phyloP scores from a whole-genome alignment of 192 early-diverging fungal genomes.

The Spizellomyces punctatus region DNA sequence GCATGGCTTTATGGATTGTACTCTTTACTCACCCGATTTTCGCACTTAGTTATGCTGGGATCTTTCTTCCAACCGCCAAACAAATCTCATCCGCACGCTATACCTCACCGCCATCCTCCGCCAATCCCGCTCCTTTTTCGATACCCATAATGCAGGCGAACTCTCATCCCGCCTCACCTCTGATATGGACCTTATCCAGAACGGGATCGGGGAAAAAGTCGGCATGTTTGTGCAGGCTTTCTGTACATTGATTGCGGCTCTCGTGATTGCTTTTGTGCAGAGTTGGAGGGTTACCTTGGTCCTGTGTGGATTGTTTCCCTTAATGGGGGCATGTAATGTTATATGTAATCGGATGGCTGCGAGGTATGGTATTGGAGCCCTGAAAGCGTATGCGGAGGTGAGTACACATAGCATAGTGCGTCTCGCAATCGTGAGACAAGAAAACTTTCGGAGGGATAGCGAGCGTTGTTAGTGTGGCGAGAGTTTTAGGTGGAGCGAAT shows the following conservation, averaged over 20 bases:
- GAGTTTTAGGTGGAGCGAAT: too few species aligned
- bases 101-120: slow-evolving; percentile 41
- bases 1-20: neutral
- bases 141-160: slow-evolving; percentile 47
- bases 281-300: slow-evolving; percentile 85
- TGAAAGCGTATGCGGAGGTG: slow-evolving; percentile 21
- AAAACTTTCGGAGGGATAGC: neutral
- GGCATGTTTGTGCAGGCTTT: slow-evolving; percentile 36
- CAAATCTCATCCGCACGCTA: slow-evolving; percentile 26
- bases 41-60: slow-evolving; percentile 29
- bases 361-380: slow-evolving; percentile 12
- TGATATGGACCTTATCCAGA: slow-evolving; percentile 42
- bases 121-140: slow-evolving; percentile 47
- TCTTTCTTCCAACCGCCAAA: slow-evolving; percentile 31
- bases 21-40: neutral
- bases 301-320: slow-evolving; percentile 72
- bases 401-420: neutral
- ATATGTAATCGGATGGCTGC: slow-evolving; percentile 10
- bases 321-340: slow-evolving; percentile 53
- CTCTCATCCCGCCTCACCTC: slow-evolving; percentile 49
- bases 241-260: slow-evolving; percentile 42
- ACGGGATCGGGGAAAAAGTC: slow-evolving; percentile 48
- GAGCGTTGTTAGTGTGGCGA: too few species aligned
- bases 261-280: slow-evolving; percentile 47
- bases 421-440: neutral